These are phyloP conservation scores for Xylariaceae sp. DNA, from an alignment of 2,329 filamentous ascomycete species.

Conservation along the genomic window DNA sequence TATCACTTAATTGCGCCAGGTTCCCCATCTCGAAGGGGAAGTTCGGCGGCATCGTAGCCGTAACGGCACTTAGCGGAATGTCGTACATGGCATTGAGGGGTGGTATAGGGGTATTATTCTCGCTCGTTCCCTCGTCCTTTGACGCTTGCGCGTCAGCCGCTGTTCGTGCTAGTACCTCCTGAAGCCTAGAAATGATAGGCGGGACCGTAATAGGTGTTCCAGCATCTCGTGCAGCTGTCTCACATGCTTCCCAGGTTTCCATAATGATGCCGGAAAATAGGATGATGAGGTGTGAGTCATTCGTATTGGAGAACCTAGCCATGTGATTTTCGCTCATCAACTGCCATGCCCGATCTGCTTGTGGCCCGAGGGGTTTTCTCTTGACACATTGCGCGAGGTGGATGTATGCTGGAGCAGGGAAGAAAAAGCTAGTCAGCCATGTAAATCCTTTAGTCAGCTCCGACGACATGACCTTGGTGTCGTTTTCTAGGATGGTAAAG, in stretches of 20 bases:
- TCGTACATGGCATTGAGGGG: background rate
- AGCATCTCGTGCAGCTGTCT: background rate
- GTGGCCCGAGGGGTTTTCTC: constrained; percentile 10
- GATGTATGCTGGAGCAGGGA: constrained; percentile 40
- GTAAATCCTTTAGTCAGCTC: constrained; percentile 31
- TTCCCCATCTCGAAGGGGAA: background rate
- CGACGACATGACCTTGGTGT: constrained; percentile 32
- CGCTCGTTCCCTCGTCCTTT: background rate
- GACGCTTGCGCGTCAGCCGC: background rate
- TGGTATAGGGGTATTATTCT: background rate
- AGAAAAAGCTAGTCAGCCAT: constrained; percentile 37
- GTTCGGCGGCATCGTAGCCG: too few relatives aligned
- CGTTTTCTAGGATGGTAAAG: constrained; percentile 34
- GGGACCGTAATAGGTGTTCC: background rate
- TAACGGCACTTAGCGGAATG: background rate
- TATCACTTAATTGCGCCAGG: background rate
- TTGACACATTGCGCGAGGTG: constrained; percentile 35
- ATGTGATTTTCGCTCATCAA: constrained; percentile 43
- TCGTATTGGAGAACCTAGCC: constrained; percentile 10
- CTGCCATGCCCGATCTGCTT: constrained; percentile 39
- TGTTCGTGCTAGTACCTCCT: background rate
- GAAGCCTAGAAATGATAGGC: background rate
- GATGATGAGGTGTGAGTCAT: background rate
- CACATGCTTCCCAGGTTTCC: background rate
- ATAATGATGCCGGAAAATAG: background rate